Conservation (phyloP, 2,329 filamentous ascomycete genomes). For the Arthrobotrys sinensis region DNA sequence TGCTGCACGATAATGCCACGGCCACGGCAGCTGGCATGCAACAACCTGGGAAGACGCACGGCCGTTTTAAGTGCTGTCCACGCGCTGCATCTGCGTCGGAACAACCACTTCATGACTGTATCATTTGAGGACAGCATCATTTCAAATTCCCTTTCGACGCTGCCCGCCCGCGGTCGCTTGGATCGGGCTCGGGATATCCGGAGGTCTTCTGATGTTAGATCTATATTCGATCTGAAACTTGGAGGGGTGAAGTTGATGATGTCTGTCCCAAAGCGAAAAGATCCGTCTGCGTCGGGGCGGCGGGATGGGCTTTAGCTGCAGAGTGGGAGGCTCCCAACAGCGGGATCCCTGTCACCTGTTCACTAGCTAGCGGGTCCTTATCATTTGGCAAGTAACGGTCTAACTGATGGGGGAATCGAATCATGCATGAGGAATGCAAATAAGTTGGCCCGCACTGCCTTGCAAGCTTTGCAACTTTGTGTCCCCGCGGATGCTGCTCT, state of each 20-base stretch:
- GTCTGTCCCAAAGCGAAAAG: constrained; percentile 10
- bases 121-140: constrained; percentile 26
- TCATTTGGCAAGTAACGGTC: constrained; percentile 27
- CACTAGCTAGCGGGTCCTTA: constrained; percentile 17
- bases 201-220: constrained; percentile 14
- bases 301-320: constrained; percentile 29
- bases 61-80: constrained; percentile 27
- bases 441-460: constrained; percentile 10
- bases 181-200: constrained; percentile 27
- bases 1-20: constrained; percentile 13
- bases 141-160: neutral
- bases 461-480: constrained; percentile 2
- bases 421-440: constrained; percentile 34
- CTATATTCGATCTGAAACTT: constrained; percentile 21
- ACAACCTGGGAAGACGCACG: constrained; percentile 1
- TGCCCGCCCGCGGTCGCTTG: neutral
- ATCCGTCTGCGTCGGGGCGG: constrained; percentile 20
- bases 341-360: constrained; percentile 13
- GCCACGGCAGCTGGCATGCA: constrained; percentile 6
- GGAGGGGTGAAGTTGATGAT: constrained; percentile 13
- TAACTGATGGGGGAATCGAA: constrained; percentile 14
- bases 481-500: neutral
- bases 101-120: constrained; percentile 13
- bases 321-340: constrained; percentile 17
- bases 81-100: constrained; percentile 3